These are phyloP conservation scores for Tuber indicum DNA, from an alignment of 495 filamentous ascomycete species.

Conservation along the genomic window DNA sequence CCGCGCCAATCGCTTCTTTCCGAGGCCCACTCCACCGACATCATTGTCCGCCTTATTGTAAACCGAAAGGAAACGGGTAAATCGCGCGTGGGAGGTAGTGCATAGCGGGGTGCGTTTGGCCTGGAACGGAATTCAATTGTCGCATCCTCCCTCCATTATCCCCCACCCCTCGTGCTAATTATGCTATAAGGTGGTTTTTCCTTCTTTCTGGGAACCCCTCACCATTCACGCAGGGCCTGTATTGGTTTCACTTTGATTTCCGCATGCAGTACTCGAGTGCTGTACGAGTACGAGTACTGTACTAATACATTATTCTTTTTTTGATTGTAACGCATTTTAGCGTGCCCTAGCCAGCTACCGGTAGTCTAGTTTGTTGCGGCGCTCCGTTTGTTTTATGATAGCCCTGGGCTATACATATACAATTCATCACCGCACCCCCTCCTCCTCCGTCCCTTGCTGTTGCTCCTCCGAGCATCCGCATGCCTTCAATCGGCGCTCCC, in stretches of 20 bases:
- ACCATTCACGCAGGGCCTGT: neutral
- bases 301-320: no score
- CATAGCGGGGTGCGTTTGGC: neutral
- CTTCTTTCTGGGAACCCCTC: neutral
- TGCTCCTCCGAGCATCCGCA: neutral
- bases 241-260: neutral
- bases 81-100: conserved; percentile 5
- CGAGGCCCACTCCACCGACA: conserved; percentile 1
- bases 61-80: neutral
- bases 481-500: neutral
- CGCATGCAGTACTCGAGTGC: neutral
- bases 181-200: neutral
- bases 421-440: neutral
- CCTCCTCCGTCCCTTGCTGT: neutral
- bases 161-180: neutral
- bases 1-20: conserved; percentile 2
- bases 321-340: neutral
- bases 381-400: neutral
- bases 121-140: conserved; percentile 2
- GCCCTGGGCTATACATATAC: neutral
- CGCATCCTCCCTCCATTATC: neutral
- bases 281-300: no score
- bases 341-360: neutral
- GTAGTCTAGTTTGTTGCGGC: neutral
- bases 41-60: conserved; percentile 4